Evolutionary conservation across 768 basidiomycete genomes (phyloP), one percentile per base, ranked within the genome.

Genomic region (Mycena amicta): DNA sequence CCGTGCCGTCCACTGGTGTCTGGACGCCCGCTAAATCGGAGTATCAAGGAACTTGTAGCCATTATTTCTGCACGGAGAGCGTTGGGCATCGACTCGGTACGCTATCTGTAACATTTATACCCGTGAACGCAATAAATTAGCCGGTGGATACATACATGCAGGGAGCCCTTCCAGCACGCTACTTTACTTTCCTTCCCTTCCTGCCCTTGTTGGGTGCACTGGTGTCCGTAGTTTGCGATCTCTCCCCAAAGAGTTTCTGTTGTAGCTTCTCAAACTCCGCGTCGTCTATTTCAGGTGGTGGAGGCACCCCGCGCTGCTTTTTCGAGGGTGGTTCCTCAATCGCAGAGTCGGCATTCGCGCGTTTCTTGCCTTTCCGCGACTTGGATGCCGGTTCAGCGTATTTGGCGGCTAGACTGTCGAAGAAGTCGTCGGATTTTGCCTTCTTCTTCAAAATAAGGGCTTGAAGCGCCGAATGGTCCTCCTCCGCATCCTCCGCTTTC

Each of bases 11-110:
- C 2, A 77, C 78, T 1, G 85, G 85, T 13, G 80, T 80, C 2
- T 93, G 92, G 93, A 83, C 80, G 4, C 80, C 88, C 2, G 70
- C 80, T 12, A 76, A 81, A 67, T 70, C 75, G 3, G 72, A 90
- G 88, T 60, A 89, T 98, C 68, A 98, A 98, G 75, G 96, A 98
- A 72, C 76, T 95, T 30, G 86, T 86, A 15, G 91, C 92, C 15
- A 88, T 94, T 62, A 83, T 95, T 52, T 88, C 92, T 72, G 92
- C 91, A 16, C 78, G 93, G 57, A 78, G 91, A 59, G 88, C 86
- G 72, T 73, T 95, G 53, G 94, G 94, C 8, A 90, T 95, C 60
- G 93, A 95, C 73, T 79, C 85, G 23, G 73, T 93, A 60, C 84
- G 89, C 64, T 93, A 91, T 68, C n/a, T n/a, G n/a, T n/a, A n/a